Conservation (phyloP, 768 basidiomycete species). For the Lactifluus volemus region DNA sequence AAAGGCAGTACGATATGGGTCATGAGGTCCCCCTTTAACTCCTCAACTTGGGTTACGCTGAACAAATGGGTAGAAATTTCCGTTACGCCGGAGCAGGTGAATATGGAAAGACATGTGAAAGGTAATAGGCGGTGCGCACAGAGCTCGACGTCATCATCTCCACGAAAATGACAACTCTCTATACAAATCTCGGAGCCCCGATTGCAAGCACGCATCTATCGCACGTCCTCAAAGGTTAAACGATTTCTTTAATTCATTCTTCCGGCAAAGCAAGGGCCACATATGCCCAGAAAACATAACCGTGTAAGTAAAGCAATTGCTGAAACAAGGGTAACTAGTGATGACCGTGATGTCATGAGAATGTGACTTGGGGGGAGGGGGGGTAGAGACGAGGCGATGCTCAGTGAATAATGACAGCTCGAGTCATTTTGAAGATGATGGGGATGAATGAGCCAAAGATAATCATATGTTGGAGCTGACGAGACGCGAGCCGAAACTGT, state of each 20-base stretch:
- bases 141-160: neutral
- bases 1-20: too few relatives aligned
- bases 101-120: neutral
- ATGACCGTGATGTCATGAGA: slow-evolving; percentile 7
- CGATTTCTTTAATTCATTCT: neutral
- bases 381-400: neutral
- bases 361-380: neutral
- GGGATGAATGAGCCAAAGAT: neutral
- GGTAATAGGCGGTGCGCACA: neutral
- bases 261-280: neutral
- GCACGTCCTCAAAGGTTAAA: neutral
- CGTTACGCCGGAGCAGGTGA: neutral
- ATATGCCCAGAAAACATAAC: slow-evolving; percentile 2
- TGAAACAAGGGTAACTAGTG: neutral
- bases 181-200: too few relatives aligned
- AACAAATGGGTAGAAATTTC: neutral
- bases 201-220: neutral
- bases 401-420: neutral
- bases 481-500: neutral
- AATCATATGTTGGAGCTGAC: neutral
- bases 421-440: neutral
- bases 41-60: neutral
- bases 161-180: neutral
- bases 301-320: slow-evolving; percentile 1
- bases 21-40: too few relatives aligned